These are phyloP conservation scores for Fusarium nematophilum DNA, from an alignment of 2,329 filamentous ascomycete genomes.

Conservation along the genomic window DNA sequence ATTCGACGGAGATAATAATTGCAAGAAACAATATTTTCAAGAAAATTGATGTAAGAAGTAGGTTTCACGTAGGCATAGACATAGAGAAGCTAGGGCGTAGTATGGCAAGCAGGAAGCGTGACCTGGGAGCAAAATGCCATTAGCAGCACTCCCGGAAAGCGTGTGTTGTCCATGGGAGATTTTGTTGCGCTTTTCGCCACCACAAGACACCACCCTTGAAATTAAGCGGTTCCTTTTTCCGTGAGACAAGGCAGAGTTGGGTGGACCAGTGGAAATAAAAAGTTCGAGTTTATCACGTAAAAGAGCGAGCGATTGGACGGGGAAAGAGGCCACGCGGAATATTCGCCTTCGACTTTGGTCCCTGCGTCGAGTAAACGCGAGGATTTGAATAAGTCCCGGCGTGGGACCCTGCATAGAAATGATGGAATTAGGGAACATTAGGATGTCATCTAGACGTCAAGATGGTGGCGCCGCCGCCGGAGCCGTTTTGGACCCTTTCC, in stretches of 20 bases:
- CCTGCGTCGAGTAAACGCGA: constrained; percentile 9
- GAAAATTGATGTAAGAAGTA: constrained; percentile 15
- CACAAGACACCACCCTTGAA: constrained; percentile 18
- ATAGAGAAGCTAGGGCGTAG: constrained; percentile 25
- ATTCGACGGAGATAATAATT: not conserved
- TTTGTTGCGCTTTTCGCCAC: constrained; percentile 26
- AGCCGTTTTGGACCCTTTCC: constrained; percentile 4
- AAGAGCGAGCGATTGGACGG: too few relatives aligned
- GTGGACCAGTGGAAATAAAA: too few relatives aligned
- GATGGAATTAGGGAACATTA: constrained; percentile 1
- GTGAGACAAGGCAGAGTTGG: too few relatives aligned
- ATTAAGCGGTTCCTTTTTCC: not conserved
- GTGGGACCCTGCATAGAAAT: constrained; percentile 18
- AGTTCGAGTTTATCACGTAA: too few relatives aligned
- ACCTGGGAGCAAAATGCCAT: constrained; percentile 24
- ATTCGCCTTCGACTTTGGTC: too few relatives aligned
- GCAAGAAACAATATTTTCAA: not conserved
- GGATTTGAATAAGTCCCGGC: too few relatives aligned
- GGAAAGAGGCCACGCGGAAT: too few relatives aligned
- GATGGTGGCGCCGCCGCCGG: too few relatives aligned
- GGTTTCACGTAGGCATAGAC: constrained; percentile 24
- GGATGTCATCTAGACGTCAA: constrained; percentile 24
- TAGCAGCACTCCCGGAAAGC: not conserved
- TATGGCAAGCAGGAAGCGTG: constrained; percentile 35
- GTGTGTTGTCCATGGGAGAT: constrained; percentile 12